Conservation (phyloP, 2,329 filamentous ascomycete genomes). For the Grosmannia clavigera region DNA sequence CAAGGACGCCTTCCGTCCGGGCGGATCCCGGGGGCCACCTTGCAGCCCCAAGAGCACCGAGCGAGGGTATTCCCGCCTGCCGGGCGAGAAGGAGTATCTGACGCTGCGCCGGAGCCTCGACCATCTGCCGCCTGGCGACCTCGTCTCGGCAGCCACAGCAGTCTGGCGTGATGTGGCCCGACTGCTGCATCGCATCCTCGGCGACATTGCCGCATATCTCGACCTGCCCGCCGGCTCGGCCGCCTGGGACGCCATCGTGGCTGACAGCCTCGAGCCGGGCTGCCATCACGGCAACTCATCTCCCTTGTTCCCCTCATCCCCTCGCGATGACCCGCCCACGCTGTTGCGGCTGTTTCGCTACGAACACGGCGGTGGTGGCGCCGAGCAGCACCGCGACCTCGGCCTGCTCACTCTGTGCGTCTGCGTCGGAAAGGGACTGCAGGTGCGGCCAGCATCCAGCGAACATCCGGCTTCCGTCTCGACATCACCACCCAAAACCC, state of each 20-base stretch:
- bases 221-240: slow-evolving; percentile 3
- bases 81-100: slow-evolving; percentile 14
- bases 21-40: slow-evolving; percentile 3
- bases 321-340: slow-evolving; percentile 12
- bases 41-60: slow-evolving; percentile 8
- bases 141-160: not conserved
- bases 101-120: slow-evolving; percentile 12
- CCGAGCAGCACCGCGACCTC: slow-evolving; percentile 14
- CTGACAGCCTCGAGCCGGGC: slow-evolving; percentile 9
- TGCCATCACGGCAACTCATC: not conserved
- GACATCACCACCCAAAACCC: too few species aligned
- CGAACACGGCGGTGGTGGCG: slow-evolving; percentile 11
- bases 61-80: slow-evolving; percentile 11
- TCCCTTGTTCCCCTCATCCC: not conserved
- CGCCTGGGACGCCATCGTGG: slow-evolving; percentile 9
- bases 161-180: slow-evolving; percentile 13
- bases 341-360: slow-evolving; percentile 15
- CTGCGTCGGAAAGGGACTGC: slow-evolving; percentile 13
- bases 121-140: slow-evolving; percentile 4
- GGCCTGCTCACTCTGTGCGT: slow-evolving; percentile 14
- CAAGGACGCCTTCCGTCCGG: slow-evolving; percentile 8
- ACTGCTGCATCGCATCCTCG: slow-evolving; percentile 13
- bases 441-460: slow-evolving; percentile 4
- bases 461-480: not conserved
- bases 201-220: slow-evolving; percentile 10